Evolutionary conservation across 352 stramenopile species (phyloP).

Genomic region (Phytopythium cucurbitacearum): DNA sequence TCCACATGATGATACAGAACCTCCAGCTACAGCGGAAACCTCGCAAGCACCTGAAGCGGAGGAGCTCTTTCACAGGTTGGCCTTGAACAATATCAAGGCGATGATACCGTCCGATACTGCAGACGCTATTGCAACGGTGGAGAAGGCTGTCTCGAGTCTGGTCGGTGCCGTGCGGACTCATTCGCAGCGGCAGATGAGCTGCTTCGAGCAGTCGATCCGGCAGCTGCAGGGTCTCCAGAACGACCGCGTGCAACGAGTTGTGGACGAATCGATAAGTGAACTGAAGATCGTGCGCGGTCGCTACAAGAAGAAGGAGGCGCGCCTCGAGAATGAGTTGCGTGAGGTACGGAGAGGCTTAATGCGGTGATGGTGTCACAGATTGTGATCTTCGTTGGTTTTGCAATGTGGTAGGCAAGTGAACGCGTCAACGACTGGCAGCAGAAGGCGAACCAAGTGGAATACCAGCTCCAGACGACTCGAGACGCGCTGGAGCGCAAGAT

Average conservation of each 20-base stretch:
- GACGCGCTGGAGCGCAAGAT: background rate
- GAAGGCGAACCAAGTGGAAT: background rate
- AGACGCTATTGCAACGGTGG: conserved; percentile 26
- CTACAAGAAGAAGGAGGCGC: conserved; percentile 39
- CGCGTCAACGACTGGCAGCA: background rate
- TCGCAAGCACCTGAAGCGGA: background rate
- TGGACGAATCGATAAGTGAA: conserved; percentile 46
- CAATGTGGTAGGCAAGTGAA: background rate
- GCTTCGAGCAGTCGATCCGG: conserved; percentile 41
- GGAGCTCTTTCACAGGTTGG: background rate
- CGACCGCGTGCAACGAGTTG: conserved; percentile 42
- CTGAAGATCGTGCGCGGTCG: conserved; percentile 40
- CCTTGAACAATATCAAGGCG: conserved; percentile 12
- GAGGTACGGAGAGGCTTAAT: conserved; percentile 12
- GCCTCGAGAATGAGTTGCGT: conserved; percentile 30
- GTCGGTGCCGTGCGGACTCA: conserved; percentile 23
- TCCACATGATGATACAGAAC: background rate
- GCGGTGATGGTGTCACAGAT: background rate
- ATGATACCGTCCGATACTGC: conserved; percentile 20
- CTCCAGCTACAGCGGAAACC: background rate
- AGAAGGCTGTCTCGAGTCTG: conserved; percentile 31
- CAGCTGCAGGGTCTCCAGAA: conserved; percentile 54
- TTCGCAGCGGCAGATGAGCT: conserved; percentile 25
- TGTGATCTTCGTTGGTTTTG: background rate
- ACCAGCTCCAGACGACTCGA: background rate